These are phyloP conservation scores for Penicillium sp. DNA, from an alignment of 2,329 filamentous ascomycete species.

Conservation along the genomic window DNA sequence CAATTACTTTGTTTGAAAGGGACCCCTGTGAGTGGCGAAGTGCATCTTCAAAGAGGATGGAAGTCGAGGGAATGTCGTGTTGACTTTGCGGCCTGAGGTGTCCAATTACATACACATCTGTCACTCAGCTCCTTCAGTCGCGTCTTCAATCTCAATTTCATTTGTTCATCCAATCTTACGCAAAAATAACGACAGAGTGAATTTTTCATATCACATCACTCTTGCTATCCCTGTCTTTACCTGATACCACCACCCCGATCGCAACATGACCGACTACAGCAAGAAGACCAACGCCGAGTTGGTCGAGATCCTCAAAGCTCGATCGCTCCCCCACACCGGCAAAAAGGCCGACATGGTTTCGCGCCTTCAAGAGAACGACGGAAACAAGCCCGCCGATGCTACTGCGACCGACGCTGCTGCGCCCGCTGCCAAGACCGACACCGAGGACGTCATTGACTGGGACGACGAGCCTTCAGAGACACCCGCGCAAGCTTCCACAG, in stretches of 20 bases:
- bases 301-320: slow-evolving; percentile 51
- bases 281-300: slow-evolving; percentile 54
- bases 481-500: slow-evolving; percentile 30
- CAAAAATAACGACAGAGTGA: neutral
- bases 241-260: neutral
- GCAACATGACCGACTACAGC: slow-evolving; percentile 47
- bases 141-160: slow-evolving; percentile 1
- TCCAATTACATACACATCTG: neutral
- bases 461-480: slow-evolving; percentile 41
- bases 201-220: neutral
- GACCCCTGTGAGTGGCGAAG: too few relatives aligned
- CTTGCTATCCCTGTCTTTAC: neutral
- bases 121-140: neutral
- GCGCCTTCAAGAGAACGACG: slow-evolving; percentile 49
- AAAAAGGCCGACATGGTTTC: slow-evolving; percentile 54
- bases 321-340: slow-evolving; percentile 49
- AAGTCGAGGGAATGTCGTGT: neutral
- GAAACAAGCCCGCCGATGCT: slow-evolving; percentile 25
- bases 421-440: slow-evolving; percentile 29
- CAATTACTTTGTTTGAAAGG: too few relatives aligned
- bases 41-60: neutral
- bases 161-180: neutral
- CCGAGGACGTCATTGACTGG: slow-evolving; percentile 49
- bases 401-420: slow-evolving; percentile 14
- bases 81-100: neutral